Evolutionary conservation across 306 rosid species (phyloP).

Genomic region (Prunus mira): DNA sequence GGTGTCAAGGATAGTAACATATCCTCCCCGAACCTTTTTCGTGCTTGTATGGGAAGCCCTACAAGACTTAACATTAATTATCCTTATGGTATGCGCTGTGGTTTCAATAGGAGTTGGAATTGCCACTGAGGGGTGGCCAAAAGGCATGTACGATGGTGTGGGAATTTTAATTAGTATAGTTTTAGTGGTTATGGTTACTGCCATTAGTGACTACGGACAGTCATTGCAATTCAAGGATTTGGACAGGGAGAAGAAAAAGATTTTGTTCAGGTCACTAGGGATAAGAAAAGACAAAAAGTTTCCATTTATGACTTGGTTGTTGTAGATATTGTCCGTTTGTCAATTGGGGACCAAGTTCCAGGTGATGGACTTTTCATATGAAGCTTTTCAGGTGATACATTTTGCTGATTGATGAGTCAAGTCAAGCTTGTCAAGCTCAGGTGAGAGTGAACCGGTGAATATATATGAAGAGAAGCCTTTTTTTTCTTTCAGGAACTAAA

Average conservation of each 20-base stretch:
- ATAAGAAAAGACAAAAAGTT: slow-evolving; percentile 66
- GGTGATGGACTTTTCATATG: slow-evolving; percentile 78
- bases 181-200: slow-evolving; percentile 84
- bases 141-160: slow-evolving; percentile 79
- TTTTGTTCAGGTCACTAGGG: slow-evolving; percentile 71
- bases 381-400: slow-evolving; percentile 44
- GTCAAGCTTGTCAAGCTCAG: slow-evolving; percentile 66
- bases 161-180: slow-evolving; percentile 79
- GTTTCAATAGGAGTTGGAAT: slow-evolving; percentile 79
- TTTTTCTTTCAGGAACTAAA: slow-evolving; percentile 93
- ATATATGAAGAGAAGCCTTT: slow-evolving; percentile 59
- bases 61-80: slow-evolving; percentile 79
- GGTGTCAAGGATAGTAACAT: slow-evolving; percentile 55
- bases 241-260: slow-evolving; percentile 87
- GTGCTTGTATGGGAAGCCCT: slow-evolving; percentile 87
- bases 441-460: slow-evolving; percentile 86
- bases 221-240: slow-evolving; percentile 81
- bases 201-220: slow-evolving; percentile 85
- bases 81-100: slow-evolving; percentile 82
- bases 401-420: slow-evolving; percentile 65
- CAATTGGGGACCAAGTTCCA: slow-evolving; percentile 89
- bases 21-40: slow-evolving; percentile 60
- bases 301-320: slow-evolving; percentile 76
- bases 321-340: slow-evolving; percentile 86
- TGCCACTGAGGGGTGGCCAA: slow-evolving; percentile 95